Evolutionary conservation across 2,329 filamentous ascomycete genomes (phyloP).

Genomic region (Apiospora marii): DNA sequence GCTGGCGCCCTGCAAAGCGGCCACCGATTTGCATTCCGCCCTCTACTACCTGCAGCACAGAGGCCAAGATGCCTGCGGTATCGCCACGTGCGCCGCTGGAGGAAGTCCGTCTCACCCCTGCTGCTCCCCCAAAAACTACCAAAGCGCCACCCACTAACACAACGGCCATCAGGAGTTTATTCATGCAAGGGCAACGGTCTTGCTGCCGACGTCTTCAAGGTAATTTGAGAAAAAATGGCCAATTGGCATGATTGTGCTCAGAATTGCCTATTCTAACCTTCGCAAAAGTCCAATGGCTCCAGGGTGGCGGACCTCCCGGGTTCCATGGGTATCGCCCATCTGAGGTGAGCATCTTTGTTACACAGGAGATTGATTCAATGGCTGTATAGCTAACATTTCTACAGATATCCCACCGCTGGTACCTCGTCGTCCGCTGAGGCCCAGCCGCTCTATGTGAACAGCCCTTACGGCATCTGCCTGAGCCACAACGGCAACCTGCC

Average conservation of each 20-base stretch:
- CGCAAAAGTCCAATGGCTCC: conserved; percentile 8
- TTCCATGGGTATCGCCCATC: conserved; percentile 22
- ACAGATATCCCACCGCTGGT: conserved; percentile 62
- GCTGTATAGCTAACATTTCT: background rate
- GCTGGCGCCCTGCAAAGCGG: conserved; percentile 45
- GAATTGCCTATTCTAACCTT: background rate
- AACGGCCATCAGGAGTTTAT: conserved; percentile 25
- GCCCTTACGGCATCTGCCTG: conserved; percentile 73
- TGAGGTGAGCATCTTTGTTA: background rate
- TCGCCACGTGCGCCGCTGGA: conserved; percentile 74
- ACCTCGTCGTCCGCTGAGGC: conserved; percentile 76
- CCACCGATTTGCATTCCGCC: conserved; percentile 63
- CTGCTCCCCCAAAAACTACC: background rate
- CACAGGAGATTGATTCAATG: background rate
- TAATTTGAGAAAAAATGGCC: conserved; percentile 40
- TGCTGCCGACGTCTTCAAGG: conserved; percentile 75
- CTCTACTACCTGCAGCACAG: conserved; percentile 64
- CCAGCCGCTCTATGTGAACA: conserved; percentile 83
- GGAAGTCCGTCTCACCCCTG: conserved; percentile 69
- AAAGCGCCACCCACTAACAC: background rate
- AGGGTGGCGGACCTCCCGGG: conserved; percentile 8
- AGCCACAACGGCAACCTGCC: conserved; percentile 81
- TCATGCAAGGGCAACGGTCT: conserved; percentile 83
- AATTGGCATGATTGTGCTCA: conserved; percentile 57
- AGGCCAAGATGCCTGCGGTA: conserved; percentile 55